Percentiles rank a stretch among this genome's conserved stretches.
phyloP scores from a whole-genome alignment of 2,329 filamentous ascomycete species.

The Podosphaera fusca region DNA sequence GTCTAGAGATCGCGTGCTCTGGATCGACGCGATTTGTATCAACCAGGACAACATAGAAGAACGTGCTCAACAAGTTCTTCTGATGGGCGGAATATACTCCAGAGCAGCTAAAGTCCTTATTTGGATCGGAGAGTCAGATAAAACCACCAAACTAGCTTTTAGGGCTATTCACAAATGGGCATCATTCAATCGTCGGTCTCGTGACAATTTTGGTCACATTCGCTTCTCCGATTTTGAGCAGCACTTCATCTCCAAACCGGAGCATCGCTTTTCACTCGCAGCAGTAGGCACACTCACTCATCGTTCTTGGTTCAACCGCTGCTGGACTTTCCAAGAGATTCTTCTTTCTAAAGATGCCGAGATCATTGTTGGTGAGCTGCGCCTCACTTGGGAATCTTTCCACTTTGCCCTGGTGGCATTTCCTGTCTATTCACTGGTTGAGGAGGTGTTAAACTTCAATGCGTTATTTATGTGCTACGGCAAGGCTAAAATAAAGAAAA shows the following conservation, averaged over 20 bases:
- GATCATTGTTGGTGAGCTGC: neutral
- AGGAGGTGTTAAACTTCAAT: neutral
- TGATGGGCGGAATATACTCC: neutral
- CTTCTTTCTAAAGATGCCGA: neutral
- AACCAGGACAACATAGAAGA: conserved; percentile 1
- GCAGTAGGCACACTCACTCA: neutral
- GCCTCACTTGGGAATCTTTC: neutral
- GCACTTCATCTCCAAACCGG: neutral
- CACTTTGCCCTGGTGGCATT: neutral
- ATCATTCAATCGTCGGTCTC: neutral
- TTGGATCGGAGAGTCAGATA: conserved; percentile 1
- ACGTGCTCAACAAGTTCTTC: neutral
- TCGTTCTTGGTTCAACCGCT: conserved; percentile 1
- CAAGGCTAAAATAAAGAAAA: neutral
- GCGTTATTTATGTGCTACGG: neutral
- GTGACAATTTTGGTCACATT: neutral
- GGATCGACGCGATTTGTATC: conserved; percentile 1
- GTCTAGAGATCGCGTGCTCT: neutral
- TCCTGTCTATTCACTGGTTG: neutral
- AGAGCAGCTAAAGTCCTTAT: neutral
- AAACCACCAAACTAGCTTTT: neutral
- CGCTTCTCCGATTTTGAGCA: neutral
- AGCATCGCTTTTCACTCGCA: neutral
- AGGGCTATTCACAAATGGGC: neutral
- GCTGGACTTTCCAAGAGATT: conserved; percentile 2